Evolutionary conservation across 352 stramenopile species (phyloP), one percentile per base, ranked within the genome.

Genomic region (Blastocystis sp.): DNA sequence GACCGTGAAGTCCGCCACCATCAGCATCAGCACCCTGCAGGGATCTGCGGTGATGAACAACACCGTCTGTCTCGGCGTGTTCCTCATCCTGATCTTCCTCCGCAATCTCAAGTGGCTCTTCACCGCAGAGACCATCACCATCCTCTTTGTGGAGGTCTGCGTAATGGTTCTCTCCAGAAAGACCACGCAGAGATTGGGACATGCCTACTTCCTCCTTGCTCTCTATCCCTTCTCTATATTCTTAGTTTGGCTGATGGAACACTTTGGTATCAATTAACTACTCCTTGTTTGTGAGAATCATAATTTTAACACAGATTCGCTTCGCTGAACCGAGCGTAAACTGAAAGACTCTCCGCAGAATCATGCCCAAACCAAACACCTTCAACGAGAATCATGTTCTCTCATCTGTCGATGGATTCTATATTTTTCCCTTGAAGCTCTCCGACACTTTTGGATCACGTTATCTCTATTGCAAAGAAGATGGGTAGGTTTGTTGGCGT

Each of bases 21-120:
- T 91, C 43, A 91, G 75, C 39, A 70, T 92, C 91, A 64, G 63
- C 45, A 79, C 78, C 1, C 92, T 98, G 68, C 93, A 98, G 34
- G 97, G 97, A 39, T 96, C 96, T 39, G 96, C 96, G 16, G 97
- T 95, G 91, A 98, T 99, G 96, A 99, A 99, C 93, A 99, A 99
- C 93, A 99, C 97, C n/a, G 98, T 99, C 91, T 98, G 95, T 90
- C 93, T 99, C 24, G 96, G 94, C 45, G 98, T 99, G 90, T 98
- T 99, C 89, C 96, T 98, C 90, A 93, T 94, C 81, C 93, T 99
- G 55, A 97, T 98, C 91, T 98, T 95, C 90, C 90, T 91, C 73
- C 47, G 81, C 54, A 93, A 93, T 4, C 92, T 99, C 30, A 95
- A 96, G 68, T 99, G 97, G 97, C 92, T 98, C 91, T 99, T 98